Conservation (phyloP, 176 grass and related monocot genomes). For the Chrysopogon serrulatus region DNA sequence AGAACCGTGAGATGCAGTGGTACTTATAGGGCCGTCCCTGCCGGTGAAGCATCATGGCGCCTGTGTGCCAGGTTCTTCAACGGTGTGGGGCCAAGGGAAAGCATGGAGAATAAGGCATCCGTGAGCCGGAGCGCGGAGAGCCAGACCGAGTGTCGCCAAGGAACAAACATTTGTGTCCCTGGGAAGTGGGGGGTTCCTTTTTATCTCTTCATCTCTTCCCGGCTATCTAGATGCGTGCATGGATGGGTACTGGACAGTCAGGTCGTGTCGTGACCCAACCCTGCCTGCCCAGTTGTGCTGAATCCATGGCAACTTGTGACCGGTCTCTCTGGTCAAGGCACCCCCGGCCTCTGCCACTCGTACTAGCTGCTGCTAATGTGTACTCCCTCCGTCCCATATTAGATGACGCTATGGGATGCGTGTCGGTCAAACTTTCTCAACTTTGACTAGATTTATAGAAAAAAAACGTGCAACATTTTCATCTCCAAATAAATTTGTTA, state of each 20-base stretch:
- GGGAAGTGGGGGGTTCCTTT: conserved; percentile 29
- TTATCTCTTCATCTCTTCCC: neutral
- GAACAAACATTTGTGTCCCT: conserved; percentile 22
- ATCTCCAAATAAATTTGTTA: too few relatives aligned
- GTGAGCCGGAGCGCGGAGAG: neutral
- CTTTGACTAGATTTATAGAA: too few relatives aligned
- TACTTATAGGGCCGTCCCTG: conserved; percentile 28
- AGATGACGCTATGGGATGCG: too few relatives aligned
- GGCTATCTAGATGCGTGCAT: neutral
- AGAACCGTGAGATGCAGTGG: neutral
- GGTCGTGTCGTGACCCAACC: conserved; percentile 6
- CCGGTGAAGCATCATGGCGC: neutral
- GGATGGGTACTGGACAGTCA: neutral
- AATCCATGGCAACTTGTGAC: neutral
- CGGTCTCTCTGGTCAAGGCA: neutral
- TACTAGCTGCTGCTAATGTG: neutral
- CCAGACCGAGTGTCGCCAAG: conserved; percentile 15
- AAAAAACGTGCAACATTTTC: too few relatives aligned
- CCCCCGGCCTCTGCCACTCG: too few relatives aligned
- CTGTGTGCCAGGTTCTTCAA: neutral
- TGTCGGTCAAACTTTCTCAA: too few relatives aligned
- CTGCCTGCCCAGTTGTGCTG: neutral
- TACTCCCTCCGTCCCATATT: neutral
- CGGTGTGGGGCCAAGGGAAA: neutral
- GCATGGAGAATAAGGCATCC: conserved; percentile 20